Evolutionary conservation across 768 basidiomycete species (phyloP), one percentile per base, ranked within the genome.

Genomic region (Rhodotorula toruloides): DNA sequence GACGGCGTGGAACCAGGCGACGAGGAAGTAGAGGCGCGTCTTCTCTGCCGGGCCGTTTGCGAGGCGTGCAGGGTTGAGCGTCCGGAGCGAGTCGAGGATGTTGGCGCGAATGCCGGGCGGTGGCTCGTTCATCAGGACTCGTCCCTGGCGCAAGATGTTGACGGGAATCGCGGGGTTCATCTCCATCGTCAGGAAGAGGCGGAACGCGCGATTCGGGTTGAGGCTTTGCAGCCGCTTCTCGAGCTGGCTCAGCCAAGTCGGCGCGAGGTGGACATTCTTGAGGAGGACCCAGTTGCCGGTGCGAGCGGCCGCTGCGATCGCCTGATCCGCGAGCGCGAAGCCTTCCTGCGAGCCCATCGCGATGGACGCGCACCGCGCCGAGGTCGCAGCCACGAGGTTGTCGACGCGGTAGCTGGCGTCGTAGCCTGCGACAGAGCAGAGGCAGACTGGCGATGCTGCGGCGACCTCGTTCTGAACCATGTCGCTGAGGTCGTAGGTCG

Each of bases 321-420:
- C 93, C 79, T 96, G 93, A 74, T 99, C 94, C 17, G 96, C 96
- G 2, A 93, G 82, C 7, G 85, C 85, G 77, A 91, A 94, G n/a
- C 94, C 94, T 81, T 99, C 96, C 70, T 92, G 88, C 3, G 94
- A 96, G 31, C 96, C 96, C 92, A 99, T 96, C 21, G 96, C 96
- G 31, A 99, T 90, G 4, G 91, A 90, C 3, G 87, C 82, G 62
- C 91, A 92, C 32, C 87, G 85, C 36, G 84, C 82, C 22, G 86
- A 85, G 17, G 85, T 85, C 13, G 57, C 29, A 76, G 87, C 85
- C 70, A 92, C 85, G 48, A 94, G 83, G 71, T 86, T 87, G 73
- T 96, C 92, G 44, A 96, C 90, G 54, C 89, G 85, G 77, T 93
- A 98, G 77, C 92, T 94, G n/a, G 96, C 96, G 76, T 99, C 96